Conservation (phyloP, 73 alveolate species). For the Blepharisma japonicum region DNA sequence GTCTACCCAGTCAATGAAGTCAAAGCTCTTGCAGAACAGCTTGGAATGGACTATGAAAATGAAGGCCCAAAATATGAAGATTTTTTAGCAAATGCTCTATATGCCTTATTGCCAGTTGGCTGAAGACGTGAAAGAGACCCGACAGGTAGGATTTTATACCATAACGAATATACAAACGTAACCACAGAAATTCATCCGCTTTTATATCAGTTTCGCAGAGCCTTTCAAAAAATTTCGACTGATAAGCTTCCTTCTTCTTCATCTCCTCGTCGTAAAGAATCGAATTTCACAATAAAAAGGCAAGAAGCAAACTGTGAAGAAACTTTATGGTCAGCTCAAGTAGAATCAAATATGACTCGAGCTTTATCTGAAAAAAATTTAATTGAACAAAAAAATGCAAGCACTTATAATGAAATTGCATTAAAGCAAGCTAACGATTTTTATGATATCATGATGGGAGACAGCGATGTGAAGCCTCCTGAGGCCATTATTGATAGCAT, state of each 20-base stretch:
- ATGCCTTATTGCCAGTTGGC: conserved; percentile 15
- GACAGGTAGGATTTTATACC: neutral
- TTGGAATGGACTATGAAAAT: conserved; percentile 15
- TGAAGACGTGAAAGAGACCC: conserved; percentile 33
- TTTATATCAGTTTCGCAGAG: neutral
- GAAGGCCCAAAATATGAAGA: conserved; percentile 1
- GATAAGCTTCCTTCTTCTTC: neutral
- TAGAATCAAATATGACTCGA: neutral
- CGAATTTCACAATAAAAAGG: neutral
- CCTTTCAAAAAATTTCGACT: neutral
- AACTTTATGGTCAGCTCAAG: neutral
- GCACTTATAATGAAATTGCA: too few relatives aligned
- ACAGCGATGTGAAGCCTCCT: neutral
- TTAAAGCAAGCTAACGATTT: conserved; percentile 15
- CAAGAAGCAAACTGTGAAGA: too few relatives aligned
- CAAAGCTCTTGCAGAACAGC: neutral
- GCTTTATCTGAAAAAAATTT: neutral
- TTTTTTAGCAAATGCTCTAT: conserved; percentile 19
- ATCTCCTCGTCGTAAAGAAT: neutral
- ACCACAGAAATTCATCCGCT: conserved; percentile 25
- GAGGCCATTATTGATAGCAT: neutral
- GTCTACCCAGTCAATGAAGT: conserved; percentile 16
- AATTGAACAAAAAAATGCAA: neutral
- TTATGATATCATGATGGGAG: neutral
- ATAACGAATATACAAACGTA: conserved; percentile 1